These are phyloP conservation scores for Plenodomus tracheiphilus DNA, from an alignment of 2,329 filamentous ascomycete genomes.

Conservation along the genomic window DNA sequence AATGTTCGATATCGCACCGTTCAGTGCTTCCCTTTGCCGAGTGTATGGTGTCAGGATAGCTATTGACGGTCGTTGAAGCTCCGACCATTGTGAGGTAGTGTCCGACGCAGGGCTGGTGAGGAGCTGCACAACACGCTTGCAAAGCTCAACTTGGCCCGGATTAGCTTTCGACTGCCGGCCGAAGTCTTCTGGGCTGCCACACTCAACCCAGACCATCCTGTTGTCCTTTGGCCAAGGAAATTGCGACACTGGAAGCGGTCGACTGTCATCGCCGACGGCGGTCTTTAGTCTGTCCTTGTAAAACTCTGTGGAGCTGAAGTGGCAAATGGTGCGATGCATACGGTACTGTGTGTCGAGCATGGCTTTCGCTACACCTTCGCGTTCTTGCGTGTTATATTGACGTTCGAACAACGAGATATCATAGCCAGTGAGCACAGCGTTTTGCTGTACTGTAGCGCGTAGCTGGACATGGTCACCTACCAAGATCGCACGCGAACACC, in stretches of 20 bases:
- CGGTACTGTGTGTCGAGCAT: constrained; percentile 54
- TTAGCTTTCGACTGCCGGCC: constrained; percentile 48
- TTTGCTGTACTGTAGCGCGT: constrained; percentile 48
- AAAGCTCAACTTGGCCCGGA: constrained; percentile 44
- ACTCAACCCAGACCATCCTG: constrained; percentile 46
- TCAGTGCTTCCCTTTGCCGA: constrained; percentile 42
- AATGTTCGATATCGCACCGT: constrained; percentile 18
- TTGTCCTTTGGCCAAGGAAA: constrained; percentile 23
- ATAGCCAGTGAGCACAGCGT: constrained; percentile 41
- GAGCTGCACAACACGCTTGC: constrained; percentile 39
- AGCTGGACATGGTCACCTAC: constrained; percentile 55
- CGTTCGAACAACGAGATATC: constrained; percentile 52
- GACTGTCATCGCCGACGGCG: constrained; percentile 23
- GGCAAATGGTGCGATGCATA: constrained; percentile 48
- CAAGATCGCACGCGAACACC: constrained; percentile 48
- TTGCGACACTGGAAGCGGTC: constrained; percentile 26
- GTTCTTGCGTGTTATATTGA: constrained; percentile 35
- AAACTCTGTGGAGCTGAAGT: constrained; percentile 48
- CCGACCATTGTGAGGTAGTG: background rate
- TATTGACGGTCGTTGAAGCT: constrained; percentile 26
- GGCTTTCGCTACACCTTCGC: constrained; percentile 30
- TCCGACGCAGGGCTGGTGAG: constrained; percentile 12
- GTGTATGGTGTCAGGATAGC: constrained; percentile 50
- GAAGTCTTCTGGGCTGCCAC: constrained; percentile 41
- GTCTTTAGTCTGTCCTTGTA: constrained; percentile 45